A percentile compares a stretch with the other conserved stretches of the same genome.
Evolutionary conservation across 306 rosid species (phyloP).

Genomic region (Glycine soja): DNA sequence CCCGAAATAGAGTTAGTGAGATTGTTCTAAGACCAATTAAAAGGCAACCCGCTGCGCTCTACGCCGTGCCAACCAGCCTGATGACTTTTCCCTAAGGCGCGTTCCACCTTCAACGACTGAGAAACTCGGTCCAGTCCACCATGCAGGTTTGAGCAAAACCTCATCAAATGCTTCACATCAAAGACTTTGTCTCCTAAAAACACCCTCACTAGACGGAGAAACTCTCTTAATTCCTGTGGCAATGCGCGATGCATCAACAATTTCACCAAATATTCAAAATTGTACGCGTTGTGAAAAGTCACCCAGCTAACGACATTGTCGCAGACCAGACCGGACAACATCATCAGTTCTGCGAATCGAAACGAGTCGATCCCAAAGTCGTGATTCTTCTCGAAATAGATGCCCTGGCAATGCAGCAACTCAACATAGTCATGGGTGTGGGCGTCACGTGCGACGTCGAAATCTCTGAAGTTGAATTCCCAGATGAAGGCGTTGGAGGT

Average conservation of each 20-base stretch:
- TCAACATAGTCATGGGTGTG: constrained; percentile 34
- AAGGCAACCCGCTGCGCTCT: too few relatives aligned
- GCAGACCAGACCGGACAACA: constrained; percentile 46
- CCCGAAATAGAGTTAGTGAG: too few relatives aligned
- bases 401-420: constrained; percentile 39
- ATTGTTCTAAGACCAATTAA: too few relatives aligned
- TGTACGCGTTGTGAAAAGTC: constrained; percentile 40
- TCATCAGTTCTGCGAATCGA: constrained; percentile 43
- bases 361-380: constrained; percentile 36
- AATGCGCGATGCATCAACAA: constrained; percentile 23
- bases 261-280: constrained; percentile 40
- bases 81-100: constrained; percentile 43
- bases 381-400: constrained; percentile 45
- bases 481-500: constrained; percentile 15
- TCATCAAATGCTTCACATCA: constrained; percentile 47
- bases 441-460: constrained; percentile 28
- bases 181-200: constrained; percentile 39
- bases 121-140: constrained; percentile 46
- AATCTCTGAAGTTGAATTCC: constrained; percentile 48
- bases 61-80: constrained; percentile 45
- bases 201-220: constrained; percentile 20
- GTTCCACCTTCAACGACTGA: constrained; percentile 36
- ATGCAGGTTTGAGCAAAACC: constrained; percentile 30
- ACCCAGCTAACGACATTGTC: constrained; percentile 39
- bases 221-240: constrained; percentile 31